Base-by-base conservation (phyloP, 2,329 filamentous ascomycete species). In the Verruconis gallopava region DNA sequence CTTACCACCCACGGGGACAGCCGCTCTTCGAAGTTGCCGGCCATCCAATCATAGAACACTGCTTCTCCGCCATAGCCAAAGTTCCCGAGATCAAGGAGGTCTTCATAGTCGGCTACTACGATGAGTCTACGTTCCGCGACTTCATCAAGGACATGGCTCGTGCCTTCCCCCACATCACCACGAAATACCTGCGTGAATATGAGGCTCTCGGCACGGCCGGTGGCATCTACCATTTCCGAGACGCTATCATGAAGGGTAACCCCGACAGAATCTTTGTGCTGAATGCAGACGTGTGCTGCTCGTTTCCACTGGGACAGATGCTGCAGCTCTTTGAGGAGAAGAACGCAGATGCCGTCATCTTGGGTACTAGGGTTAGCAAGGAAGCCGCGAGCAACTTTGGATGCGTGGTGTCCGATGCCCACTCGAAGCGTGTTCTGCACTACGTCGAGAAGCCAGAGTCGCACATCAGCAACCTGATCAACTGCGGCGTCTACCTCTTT, bases 401-500 rank as follows among this genome's bases (percentile, higher is more conserved):
- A 48, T 98, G 91, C 72, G 93, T 96, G 56, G 91, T 96, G 44
- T 91, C 84, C 43, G 91, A 98, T 63, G 69, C 81, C 34, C 85
- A 95, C 66, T 93, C 84, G 49, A 88, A 89, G 61, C 85, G 89
- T 51, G 91, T 98, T 36, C 79, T 96, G 46, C 91, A 98, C 69
- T 96, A 98, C 66, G 91, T 98, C 60, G 91, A 96, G 74, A 96
- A 96, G 71, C 91, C 91, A 50, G 89, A 98, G 65, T 86, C 83
- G 43, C 84, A 93, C 64, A 95, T 98, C 64, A 93, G 84, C 57
- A 95, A 95, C 68, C 73, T 98, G 51, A 98, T 98, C 73, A 98
- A 96, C 72, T 96, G 91, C 64, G 91, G 91, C 54, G 88, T 98
- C 56, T 98, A 96, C 68, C 84, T 96, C 54, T 98, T 98, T 65